phyloP scores from a whole-genome alignment of 495 filamentous ascomycete genomes.

The Hypoxylon fuscum region DNA sequence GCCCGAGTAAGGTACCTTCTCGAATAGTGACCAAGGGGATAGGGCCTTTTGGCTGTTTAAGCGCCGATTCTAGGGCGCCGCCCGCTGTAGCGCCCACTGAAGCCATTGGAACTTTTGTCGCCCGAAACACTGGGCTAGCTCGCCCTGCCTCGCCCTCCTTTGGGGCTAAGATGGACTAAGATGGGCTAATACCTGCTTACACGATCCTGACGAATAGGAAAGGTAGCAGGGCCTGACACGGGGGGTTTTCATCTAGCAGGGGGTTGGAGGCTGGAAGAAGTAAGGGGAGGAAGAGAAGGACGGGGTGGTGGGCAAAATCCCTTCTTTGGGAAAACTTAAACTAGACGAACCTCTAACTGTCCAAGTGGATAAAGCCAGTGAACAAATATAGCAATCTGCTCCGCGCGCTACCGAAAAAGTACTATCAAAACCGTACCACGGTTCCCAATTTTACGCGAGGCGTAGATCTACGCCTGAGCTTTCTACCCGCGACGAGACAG shows the following conservation, averaged over 20 bases:
- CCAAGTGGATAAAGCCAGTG: neutral
- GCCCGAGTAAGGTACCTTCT: neutral
- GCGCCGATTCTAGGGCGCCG: constrained; percentile 3
- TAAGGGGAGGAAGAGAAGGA: neutral
- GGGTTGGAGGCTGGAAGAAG: constrained; percentile 1
- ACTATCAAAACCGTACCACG: neutral
- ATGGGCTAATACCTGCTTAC: too few relatives aligned
- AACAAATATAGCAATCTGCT: constrained; percentile 32
- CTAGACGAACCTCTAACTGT: neutral
- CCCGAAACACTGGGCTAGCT: neutral
- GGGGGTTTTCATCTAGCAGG: neutral
- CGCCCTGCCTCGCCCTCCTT: neutral
- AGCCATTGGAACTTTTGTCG: constrained; percentile 14
- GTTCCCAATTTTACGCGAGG: constrained; percentile 9
- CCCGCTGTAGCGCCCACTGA: neutral
- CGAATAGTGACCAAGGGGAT: neutral
- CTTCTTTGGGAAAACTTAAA: constrained; percentile 13
- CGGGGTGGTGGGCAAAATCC: constrained; percentile 1
- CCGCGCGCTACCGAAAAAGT: constrained; percentile 15
- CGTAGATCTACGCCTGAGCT: constrained; percentile 23
- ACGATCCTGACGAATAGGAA: constrained; percentile 5
- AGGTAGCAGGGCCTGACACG: neutral
- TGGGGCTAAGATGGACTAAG: neutral
- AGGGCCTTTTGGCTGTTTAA: constrained; percentile 1
- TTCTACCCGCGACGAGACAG: neutral